Conservation (phyloP, 352 stramenopile genomes). For the Pythium phragmiticola region DNA sequence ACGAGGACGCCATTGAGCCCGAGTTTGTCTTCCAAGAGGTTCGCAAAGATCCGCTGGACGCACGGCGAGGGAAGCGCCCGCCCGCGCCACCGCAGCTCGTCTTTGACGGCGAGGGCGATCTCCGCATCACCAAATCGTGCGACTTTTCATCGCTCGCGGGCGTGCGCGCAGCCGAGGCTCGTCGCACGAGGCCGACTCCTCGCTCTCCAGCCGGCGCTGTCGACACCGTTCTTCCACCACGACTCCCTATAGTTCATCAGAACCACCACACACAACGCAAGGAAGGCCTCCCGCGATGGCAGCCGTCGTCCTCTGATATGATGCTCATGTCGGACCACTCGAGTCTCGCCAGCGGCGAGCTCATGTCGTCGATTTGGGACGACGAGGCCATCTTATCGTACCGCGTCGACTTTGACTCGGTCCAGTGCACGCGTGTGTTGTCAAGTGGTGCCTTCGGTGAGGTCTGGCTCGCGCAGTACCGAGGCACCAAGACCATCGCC, state of each 20-base stretch:
- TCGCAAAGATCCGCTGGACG: conserved; percentile 27
- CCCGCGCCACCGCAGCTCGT: conserved; percentile 6
- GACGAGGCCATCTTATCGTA: conserved; percentile 56
- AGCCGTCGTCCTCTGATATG: conserved; percentile 12
- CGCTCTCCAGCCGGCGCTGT: neutral
- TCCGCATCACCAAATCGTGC: conserved; percentile 25
- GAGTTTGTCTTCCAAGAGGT: conserved; percentile 38
- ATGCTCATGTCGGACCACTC: conserved; percentile 9
- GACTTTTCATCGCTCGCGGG: conserved; percentile 23
- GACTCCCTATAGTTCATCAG: neutral
- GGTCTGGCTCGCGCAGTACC: conserved; percentile 35
- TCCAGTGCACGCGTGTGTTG: conserved; percentile 25
- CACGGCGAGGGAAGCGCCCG: conserved; percentile 6
- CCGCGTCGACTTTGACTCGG: conserved; percentile 42
- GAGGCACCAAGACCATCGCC: neutral
- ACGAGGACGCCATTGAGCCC: conserved; percentile 27
- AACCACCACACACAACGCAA: neutral
- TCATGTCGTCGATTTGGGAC: conserved; percentile 45
- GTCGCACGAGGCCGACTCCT: neutral
- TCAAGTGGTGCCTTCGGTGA: conserved; percentile 28
- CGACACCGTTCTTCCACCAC: neutral
- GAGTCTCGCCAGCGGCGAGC: conserved; percentile 1
- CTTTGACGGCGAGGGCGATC: conserved; percentile 25
- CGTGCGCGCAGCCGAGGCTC: neutral
- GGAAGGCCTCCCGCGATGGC: neutral